Conservation (phyloP, 163 green algal genomes). For the Chlorella variabilis region DNA sequence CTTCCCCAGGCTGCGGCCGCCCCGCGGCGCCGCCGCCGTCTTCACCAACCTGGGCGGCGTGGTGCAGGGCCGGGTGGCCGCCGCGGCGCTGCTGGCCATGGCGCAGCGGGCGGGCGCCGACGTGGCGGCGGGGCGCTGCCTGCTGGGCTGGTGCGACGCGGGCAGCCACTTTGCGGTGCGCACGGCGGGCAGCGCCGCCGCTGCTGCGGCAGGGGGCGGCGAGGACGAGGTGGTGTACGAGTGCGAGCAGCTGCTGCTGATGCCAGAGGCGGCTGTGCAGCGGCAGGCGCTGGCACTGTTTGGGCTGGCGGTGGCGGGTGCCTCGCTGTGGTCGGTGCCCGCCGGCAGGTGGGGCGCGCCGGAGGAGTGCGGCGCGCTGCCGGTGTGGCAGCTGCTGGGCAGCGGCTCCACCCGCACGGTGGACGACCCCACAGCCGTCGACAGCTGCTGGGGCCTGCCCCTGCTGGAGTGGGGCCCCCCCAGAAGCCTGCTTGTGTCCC, state of each 20-base stretch:
- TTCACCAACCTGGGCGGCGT: slow-evolving; percentile 16
- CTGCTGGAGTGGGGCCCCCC: slow-evolving; percentile 3
- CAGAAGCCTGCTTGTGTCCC: not conserved
- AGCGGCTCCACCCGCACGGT: not conserved
- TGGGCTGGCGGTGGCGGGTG: slow-evolving; percentile 2
- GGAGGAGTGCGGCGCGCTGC: slow-evolving; percentile 17
- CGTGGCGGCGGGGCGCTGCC: not conserved
- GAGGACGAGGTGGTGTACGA: not conserved
- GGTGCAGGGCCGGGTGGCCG: slow-evolving; percentile 8
- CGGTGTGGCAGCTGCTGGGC: slow-evolving; percentile 35
- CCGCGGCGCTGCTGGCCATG: slow-evolving; percentile 14
- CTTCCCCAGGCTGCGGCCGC: slow-evolving; percentile 16
- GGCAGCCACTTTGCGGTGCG: slow-evolving; percentile 31
- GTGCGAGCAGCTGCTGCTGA: slow-evolving; percentile 27
- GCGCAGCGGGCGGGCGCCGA: slow-evolving; percentile 3
- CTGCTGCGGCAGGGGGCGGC: not conserved
- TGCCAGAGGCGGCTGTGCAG: slow-evolving; percentile 17
- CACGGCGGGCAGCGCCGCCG: not conserved
- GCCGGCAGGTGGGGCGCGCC: not conserved
- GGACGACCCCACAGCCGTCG: slow-evolving; percentile 17
- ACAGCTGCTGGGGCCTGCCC: slow-evolving; percentile 30
- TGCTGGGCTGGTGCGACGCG: slow-evolving; percentile 30
- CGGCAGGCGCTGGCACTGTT: slow-evolving; percentile 4
- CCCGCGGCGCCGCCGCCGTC: not conserved
- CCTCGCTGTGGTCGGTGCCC: slow-evolving; percentile 7